phyloP scores from a whole-genome alignment of 805 yeast genomes.

The Candida taoyuanica region DNA sequence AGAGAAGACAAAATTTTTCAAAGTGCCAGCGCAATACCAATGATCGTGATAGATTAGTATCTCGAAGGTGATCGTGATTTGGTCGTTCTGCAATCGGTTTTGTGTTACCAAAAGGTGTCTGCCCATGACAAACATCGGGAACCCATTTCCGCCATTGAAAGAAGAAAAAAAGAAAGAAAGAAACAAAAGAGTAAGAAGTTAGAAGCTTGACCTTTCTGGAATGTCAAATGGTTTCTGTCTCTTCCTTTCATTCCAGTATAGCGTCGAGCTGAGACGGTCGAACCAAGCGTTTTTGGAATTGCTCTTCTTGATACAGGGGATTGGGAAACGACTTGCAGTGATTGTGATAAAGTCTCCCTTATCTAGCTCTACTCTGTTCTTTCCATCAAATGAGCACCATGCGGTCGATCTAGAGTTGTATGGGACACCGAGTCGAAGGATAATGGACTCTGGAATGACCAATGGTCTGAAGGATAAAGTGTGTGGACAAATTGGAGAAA shows the following conservation, averaged over 20 bases:
- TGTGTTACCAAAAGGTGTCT: too few species aligned
- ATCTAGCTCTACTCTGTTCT: conserved; percentile 28
- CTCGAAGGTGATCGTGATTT: too few species aligned
- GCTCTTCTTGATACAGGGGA: conserved; percentile 27
- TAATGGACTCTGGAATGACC: conserved; percentile 39
- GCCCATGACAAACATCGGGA: too few species aligned
- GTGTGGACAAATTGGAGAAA: conserved; percentile 55
- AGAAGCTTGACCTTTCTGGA: conserved; percentile 1
- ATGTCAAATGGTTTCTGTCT: conserved; percentile 27
- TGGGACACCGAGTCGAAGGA: conserved; percentile 32
- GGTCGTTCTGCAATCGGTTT: too few species aligned
- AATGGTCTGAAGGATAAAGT: conserved; percentile 49
- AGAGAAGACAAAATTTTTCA: too few species aligned
- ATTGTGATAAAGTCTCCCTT: conserved; percentile 32
- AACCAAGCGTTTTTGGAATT: conserved; percentile 29
- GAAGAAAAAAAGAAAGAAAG: too few species aligned
- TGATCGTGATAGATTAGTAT: too few species aligned
- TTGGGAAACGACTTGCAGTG: conserved; percentile 31
- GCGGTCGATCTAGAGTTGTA: conserved; percentile 30
- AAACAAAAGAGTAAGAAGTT: too few species aligned
- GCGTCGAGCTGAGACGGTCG: conserved; percentile 30
- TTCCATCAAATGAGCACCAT: conserved; percentile 36
- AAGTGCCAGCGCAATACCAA: too few species aligned
- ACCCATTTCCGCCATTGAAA: too few species aligned
- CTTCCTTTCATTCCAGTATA: conserved; percentile 34